These are phyloP conservation scores for Penicillium paradoxum DNA, from an alignment of 495 filamentous ascomycete genomes.

Conservation along the genomic window DNA sequence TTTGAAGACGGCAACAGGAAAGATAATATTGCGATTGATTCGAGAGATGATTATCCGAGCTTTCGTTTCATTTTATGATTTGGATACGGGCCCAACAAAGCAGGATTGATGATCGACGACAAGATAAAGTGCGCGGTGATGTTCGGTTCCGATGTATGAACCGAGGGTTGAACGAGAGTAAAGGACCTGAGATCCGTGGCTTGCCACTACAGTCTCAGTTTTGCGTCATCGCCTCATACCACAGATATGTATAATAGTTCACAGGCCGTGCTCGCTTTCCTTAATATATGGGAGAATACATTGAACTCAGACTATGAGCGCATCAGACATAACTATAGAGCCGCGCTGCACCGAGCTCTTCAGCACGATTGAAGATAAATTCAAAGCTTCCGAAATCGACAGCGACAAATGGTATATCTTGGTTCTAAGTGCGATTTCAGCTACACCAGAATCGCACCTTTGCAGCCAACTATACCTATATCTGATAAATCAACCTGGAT, in stretches of 20 bases:
- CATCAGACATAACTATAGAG: background rate
- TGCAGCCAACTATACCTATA: conserved; percentile 38
- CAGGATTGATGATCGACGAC: no score
- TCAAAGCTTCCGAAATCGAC: conserved; percentile 9
- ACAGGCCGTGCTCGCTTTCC: background rate
- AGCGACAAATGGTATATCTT: conserved; percentile 19
- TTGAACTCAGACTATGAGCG: background rate
- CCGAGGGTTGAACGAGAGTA: background rate
- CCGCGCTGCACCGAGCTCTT: conserved; percentile 11
- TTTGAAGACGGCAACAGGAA: no score
- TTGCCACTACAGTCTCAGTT: background rate
- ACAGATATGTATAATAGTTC: background rate
- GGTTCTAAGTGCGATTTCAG: conserved; percentile 24
- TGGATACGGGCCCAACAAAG: no score
- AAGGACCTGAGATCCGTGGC: conserved; percentile 2
- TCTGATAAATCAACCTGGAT: conserved; percentile 32
- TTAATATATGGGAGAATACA: background rate
- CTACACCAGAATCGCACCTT: conserved; percentile 30
- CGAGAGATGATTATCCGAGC: conserved; percentile 3
- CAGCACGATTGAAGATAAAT: conserved; percentile 10
- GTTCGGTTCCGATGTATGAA: background rate
- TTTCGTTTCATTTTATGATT: no score
- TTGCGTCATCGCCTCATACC: background rate
- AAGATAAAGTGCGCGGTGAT: background rate
- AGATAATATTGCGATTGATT: conserved; percentile 20